phyloP scores from a whole-genome alignment of 2,329 filamentous ascomycete genomes.

The Aspergillus calidoustus region DNA sequence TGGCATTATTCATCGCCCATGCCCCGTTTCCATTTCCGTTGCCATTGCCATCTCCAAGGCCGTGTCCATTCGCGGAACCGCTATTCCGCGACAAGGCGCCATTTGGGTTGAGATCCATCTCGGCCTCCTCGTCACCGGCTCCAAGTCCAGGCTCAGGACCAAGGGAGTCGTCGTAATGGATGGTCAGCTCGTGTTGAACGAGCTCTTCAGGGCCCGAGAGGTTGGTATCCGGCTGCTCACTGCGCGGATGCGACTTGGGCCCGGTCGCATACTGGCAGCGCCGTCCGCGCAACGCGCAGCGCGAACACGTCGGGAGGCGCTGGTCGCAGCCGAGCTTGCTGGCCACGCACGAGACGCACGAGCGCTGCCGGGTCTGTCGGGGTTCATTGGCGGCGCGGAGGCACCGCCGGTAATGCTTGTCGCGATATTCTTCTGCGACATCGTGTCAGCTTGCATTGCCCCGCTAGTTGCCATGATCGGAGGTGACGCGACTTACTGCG shows the following conservation, averaged over 20 bases:
- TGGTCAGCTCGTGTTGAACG: background rate
- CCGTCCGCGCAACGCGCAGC: background rate
- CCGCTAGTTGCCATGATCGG: background rate
- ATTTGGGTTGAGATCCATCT: background rate
- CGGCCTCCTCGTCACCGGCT: background rate
- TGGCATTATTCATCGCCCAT: background rate
- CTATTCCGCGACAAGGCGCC: background rate
- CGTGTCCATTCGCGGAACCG: background rate
- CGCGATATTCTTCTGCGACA: constrained; percentile 7
- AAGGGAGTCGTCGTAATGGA: background rate
- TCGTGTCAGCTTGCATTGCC: background rate
- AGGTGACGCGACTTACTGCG: background rate
- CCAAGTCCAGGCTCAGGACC: background rate
- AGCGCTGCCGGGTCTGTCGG: constrained; percentile 6
- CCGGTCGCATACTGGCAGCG: constrained; percentile 3
- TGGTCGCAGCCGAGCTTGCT: constrained; percentile 9
- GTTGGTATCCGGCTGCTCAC: background rate
- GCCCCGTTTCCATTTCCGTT: background rate
- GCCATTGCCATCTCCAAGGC: background rate
- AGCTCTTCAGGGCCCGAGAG: background rate
- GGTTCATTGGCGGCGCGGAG: constrained; percentile 1
- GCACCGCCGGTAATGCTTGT: constrained; percentile 10
- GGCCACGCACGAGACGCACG: constrained; percentile 3
- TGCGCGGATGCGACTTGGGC: background rate
- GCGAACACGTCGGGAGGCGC: constrained; percentile 1